These are phyloP conservation scores for Aschersonia sp. DNA, from an alignment of 2,329 filamentous ascomycete species.

Conservation along the genomic window DNA sequence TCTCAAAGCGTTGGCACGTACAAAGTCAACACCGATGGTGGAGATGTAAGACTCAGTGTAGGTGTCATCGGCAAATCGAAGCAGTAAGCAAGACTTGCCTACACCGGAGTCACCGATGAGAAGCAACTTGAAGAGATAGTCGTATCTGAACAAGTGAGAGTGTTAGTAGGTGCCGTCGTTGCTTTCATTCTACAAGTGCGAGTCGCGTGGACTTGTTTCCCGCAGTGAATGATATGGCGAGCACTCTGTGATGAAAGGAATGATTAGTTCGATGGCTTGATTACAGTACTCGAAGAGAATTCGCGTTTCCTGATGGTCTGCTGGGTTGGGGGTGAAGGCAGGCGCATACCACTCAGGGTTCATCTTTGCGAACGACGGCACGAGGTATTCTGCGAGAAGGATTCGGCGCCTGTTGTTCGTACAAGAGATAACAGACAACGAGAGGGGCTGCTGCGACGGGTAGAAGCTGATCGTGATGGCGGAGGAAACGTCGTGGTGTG, in stretches of 20 bases:
- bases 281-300: slow-evolving; percentile 9
- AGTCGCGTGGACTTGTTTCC: background rate
- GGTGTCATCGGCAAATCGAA: slow-evolving; percentile 97
- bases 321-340: slow-evolving; percentile 11
- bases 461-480: slow-evolving; percentile 1
- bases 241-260: slow-evolving; percentile 1
- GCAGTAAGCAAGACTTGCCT: slow-evolving; percentile 96
- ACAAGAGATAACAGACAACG: background rate
- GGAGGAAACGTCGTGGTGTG: background rate
- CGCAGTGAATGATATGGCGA: background rate
- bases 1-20: slow-evolving; percentile 34
- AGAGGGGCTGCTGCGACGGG: slow-evolving; percentile 7
- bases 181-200: background rate
- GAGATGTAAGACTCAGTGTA: slow-evolving; percentile 99
- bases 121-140: slow-evolving; percentile 99
- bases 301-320: slow-evolving; percentile 6
- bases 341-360: slow-evolving; percentile 79
- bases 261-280: slow-evolving; percentile 4
- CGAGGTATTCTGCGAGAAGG: slow-evolving; percentile 1
- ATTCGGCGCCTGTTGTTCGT: slow-evolving; percentile 1
- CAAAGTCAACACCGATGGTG: slow-evolving; percentile 97
- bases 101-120: slow-evolving; percentile 99
- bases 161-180: slow-evolving; percentile 8
- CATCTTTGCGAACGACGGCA: slow-evolving; percentile 45
- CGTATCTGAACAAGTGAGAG: slow-evolving; percentile 57